phyloP scores from a whole-genome alignment of 2,329 filamentous ascomycete species.

The Emmonsiellopsis sp. region DNA sequence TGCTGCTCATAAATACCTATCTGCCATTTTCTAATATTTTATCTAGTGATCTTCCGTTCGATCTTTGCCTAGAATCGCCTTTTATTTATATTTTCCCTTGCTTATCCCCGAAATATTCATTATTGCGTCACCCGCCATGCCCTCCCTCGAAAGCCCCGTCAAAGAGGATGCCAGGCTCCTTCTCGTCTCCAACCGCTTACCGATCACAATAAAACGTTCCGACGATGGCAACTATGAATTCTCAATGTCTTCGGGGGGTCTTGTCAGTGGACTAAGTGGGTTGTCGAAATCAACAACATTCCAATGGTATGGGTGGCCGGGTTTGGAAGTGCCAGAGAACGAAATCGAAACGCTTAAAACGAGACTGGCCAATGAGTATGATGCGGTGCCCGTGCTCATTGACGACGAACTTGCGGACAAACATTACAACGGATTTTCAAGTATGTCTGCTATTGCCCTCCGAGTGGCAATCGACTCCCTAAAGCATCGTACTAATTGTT shows the following conservation, averaged over 20 bases:
- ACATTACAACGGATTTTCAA: conserved; percentile 97
- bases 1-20: too few species aligned
- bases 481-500: too few species aligned
- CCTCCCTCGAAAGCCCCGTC: conserved; percentile 23
- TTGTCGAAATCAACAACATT: conserved; percentile 88
- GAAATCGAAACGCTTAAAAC: conserved; percentile 67
- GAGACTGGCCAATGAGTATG: conserved; percentile 76
- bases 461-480: not conserved
- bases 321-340: conserved; percentile 77
- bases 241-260: conserved; percentile 91
- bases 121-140: conserved; percentile 18
- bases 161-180: conserved; percentile 49
- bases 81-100: not conserved
- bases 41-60: too few species aligned
- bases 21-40: too few species aligned
- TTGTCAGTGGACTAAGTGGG: conserved; percentile 88
- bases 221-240: conserved; percentile 89
- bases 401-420: conserved; percentile 87
- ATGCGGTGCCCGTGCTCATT: conserved; percentile 85
- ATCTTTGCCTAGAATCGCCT: too few species aligned
- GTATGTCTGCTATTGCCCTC: conserved; percentile 45
- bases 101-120: not conserved
- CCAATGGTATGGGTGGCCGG: conserved; percentile 98
- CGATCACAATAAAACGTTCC: conserved; percentile 90
- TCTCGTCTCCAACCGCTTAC: conserved; percentile 87